Percentiles rank a stretch among this genome's conserved stretches.
These are phyloP conservation scores for Aspergillus phoenicis DNA, from an alignment of 2,329 filamentous ascomycete species.

Conservation along the genomic window DNA sequence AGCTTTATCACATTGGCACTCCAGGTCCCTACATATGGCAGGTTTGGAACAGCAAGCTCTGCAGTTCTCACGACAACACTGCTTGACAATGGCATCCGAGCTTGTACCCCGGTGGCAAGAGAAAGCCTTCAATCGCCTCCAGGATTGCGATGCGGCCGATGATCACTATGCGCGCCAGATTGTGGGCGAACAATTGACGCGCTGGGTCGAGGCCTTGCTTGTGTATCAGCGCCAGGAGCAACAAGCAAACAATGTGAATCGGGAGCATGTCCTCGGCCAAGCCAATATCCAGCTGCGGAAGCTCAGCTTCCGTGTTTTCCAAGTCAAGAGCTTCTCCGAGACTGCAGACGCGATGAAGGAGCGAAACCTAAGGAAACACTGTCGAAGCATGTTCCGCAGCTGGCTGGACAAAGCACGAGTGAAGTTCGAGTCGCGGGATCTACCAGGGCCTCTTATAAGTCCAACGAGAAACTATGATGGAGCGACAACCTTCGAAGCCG, in stretches of 20 bases:
- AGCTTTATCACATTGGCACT: slow-evolving; percentile 44
- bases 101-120: slow-evolving; percentile 49
- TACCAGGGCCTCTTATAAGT: slow-evolving; percentile 32
- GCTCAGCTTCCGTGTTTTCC: slow-evolving; percentile 61
- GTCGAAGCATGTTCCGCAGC: slow-evolving; percentile 57
- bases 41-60: slow-evolving; percentile 46
- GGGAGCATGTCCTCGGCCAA: slow-evolving; percentile 50
- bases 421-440: slow-evolving; percentile 34
- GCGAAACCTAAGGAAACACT: slow-evolving; percentile 58
- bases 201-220: slow-evolving; percentile 40
- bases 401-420: slow-evolving; percentile 54
- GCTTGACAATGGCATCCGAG: slow-evolving; percentile 37
- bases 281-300: slow-evolving; percentile 55
- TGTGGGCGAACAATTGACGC: slow-evolving; percentile 41
- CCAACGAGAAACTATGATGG: slow-evolving; percentile 29
- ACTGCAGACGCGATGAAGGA: slow-evolving; percentile 56
- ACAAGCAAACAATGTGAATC: slow-evolving; percentile 50
- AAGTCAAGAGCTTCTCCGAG: slow-evolving; percentile 53
- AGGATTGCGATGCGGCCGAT: slow-evolving; percentile 42
- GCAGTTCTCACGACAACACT: slow-evolving; percentile 37
- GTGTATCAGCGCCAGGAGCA: slow-evolving; percentile 40
- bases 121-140: slow-evolving; percentile 37
- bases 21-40: slow-evolving; percentile 33
- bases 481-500: slow-evolving; percentile 12
- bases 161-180: slow-evolving; percentile 42